phyloP scores from a whole-genome alignment of 2,329 filamentous ascomycete genomes.

The Sclerotinia spermophila region DNA sequence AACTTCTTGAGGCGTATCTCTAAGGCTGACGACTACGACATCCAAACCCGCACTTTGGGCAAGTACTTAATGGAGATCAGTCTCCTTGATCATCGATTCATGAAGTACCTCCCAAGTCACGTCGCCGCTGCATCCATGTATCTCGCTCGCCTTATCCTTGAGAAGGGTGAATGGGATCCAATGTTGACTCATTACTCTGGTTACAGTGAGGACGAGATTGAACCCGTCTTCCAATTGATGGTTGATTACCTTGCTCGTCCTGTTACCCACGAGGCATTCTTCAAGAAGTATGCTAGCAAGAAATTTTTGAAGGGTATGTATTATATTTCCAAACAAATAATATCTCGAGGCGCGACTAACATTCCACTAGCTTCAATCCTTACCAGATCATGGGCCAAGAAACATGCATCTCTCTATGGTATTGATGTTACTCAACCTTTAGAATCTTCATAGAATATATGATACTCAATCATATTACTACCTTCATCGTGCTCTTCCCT shows the following conservation, averaged over 20 bases:
- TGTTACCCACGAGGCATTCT: slow-evolving; percentile 93
- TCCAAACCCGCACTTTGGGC: slow-evolving; percentile 91
- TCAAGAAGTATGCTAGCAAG: slow-evolving; percentile 99
- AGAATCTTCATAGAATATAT: slow-evolving; percentile 32
- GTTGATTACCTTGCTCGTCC: slow-evolving; percentile 92
- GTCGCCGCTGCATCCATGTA: slow-evolving; percentile 94
- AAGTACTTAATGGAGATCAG: slow-evolving; percentile 99
- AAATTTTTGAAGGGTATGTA: slow-evolving; percentile 93
- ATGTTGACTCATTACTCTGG: slow-evolving; percentile 88
- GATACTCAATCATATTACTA: slow-evolving; percentile 28
- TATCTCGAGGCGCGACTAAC: slow-evolving; percentile 24
- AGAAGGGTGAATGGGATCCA: slow-evolving; percentile 87
- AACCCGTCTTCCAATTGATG: slow-evolving; percentile 90
- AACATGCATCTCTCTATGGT: slow-evolving; percentile 58
- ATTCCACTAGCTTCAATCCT: slow-evolving; percentile 72
- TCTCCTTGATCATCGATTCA: slow-evolving; percentile 89
- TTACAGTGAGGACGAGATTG: slow-evolving; percentile 88
- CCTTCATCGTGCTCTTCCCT: slow-evolving; percentile 32
- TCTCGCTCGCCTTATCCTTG: slow-evolving; percentile 82
- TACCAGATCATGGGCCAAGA: slow-evolving; percentile 90
- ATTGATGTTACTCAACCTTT: slow-evolving; percentile 41
- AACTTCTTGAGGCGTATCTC: slow-evolving; percentile 98
- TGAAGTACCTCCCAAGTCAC: slow-evolving; percentile 83
- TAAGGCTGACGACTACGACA: slow-evolving; percentile 99
- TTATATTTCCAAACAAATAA: background rate